Base-by-base conservation (phyloP, 257 asterid genomes). In the Echites panduratus region DNA sequence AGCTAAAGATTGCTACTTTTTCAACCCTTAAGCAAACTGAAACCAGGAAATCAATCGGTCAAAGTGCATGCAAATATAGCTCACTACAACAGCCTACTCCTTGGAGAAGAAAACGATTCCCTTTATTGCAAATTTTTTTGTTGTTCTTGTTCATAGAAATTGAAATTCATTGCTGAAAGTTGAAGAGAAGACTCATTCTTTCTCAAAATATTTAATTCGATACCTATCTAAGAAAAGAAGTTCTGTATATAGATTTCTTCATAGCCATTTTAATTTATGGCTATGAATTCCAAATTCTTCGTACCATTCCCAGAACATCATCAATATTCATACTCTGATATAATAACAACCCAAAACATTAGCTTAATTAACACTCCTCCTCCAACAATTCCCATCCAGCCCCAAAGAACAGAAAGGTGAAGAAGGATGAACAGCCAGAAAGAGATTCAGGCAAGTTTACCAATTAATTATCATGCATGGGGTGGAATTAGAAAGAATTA, bases 401-500 rank as follows among this genome's bases (percentile, higher is more conserved):
- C 22, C 32, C 20, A 43, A 40, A 40, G 12, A 16, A 26, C 29
- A 13, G 63, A 7, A 22, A 9, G 45, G 32, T n/a, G n/a, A n/a
- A n/a, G n/a, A n/a, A n/a, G n/a, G n/a, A 58, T 2, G 3, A 43
- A 38, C 11, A 38, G 62, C 56, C 1, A 8, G 26, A 57, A 2
- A 20, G 24, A 61, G 59, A 17, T 17, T 0, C 49, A 26, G 26
- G 17, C 56, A 17, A n/a, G 22, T 49, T 22, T 52, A 17, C 22
- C 19, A 52, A 6, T 19, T 40, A 3, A 40, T 40, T 81, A n/a
- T n/a, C 80, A 78, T 80, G 88, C 80, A 76, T 69, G 76, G 29
- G 40, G 71, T 45, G n/a, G n/a, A n/a, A n/a, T n/a, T n/a, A n/a
- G n/a, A n/a, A n/a, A n/a, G n/a, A n/a, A n/a, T n/a, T n/a, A n/a